Base-by-base conservation (phyloP, 495 filamentous ascomycete species). In the Margaritispora aquatica region DNA sequence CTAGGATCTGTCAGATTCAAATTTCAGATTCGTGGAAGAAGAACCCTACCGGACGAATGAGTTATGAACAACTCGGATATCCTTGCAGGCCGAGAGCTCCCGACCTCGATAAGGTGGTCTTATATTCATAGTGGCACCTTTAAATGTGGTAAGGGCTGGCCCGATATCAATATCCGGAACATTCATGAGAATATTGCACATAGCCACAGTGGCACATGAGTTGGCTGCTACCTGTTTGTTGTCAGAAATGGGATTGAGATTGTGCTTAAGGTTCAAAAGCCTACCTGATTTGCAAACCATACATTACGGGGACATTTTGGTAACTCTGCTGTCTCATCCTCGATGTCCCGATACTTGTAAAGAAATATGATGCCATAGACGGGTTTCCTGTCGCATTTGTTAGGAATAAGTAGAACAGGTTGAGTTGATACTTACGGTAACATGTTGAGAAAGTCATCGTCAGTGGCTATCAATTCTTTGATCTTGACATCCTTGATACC, bases 231-330 rank as follows among this genome's bases (percentile, higher is more conserved):
- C 90, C 88, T 92, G 27, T n/a, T 8, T 17, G 13, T 8, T 5
- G 20, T 62, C 20, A 57, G 44, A 29, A 26, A 47, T 23, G n/a
- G 58, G n/a, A 15, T 17, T 34, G 38, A 1, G 23, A 8, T 11
- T 20, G 1, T 15, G 54, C 19, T 20, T 2, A 4, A 51, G 26
- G 3, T 8, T 3, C 19, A 17, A 2, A 44, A 26, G 46, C 46
- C 59, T 63, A 89, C 88, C 74, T 97, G 94, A 65, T 96, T 97
- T 15, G 91, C 91, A 72, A 97, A 97, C 94, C 94, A 98, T 26
- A 96, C 71, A 5, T 85, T 76, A 19, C 84, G 74, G 0, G 88
- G 86, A 59, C 86, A 88, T 41, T 66, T 77, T 11, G 75, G 51
- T 17, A 47, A 9, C 19, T 61, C 69, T 63, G 82, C 80, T 61